Evolutionary conservation across 129 eudicot genomes (phyloP).

Genomic region (Apium graveolens): DNA sequence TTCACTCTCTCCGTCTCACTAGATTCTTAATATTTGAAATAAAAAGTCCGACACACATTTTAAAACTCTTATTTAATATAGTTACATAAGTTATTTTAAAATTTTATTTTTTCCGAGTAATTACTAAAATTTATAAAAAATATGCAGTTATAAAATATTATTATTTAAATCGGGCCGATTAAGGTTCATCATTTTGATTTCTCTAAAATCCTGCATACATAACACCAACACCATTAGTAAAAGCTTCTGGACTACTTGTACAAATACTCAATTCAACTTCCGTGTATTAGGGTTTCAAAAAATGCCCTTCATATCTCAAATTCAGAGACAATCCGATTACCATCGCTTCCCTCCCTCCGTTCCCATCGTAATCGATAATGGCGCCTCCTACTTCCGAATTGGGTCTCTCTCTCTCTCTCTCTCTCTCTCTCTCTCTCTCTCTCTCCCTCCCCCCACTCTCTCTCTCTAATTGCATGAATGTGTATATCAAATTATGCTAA

Average conservation of each 20-base stretch:
- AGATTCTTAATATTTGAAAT: no score
- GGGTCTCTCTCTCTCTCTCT: conserved; percentile 37
- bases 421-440: not conserved
- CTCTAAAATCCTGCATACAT: not conserved
- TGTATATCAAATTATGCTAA: no score
- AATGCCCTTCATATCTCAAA: conserved; percentile 80
- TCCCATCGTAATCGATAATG: conserved; percentile 93
- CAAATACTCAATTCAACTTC: not conserved
- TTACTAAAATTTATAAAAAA: no score
- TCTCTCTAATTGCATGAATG: not conserved
- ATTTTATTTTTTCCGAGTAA: no score
- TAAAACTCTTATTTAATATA: no score
- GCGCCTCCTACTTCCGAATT: conserved; percentile 90
- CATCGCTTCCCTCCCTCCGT: conserved; percentile 44
- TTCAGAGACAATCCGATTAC: conserved; percentile 77
- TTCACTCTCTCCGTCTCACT: no score
- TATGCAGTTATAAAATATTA: no score
- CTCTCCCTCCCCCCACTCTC: not conserved
- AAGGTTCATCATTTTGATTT: no score
- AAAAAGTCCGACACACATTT: no score
- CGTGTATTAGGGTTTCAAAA: not conserved
- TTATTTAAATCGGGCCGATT: no score
- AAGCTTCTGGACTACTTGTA: not conserved
- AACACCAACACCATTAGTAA: not conserved
- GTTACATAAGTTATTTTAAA: no score